phyloP scores from a whole-genome alignment of 805 yeast genomes.

The Candida coquimbonensis region DNA sequence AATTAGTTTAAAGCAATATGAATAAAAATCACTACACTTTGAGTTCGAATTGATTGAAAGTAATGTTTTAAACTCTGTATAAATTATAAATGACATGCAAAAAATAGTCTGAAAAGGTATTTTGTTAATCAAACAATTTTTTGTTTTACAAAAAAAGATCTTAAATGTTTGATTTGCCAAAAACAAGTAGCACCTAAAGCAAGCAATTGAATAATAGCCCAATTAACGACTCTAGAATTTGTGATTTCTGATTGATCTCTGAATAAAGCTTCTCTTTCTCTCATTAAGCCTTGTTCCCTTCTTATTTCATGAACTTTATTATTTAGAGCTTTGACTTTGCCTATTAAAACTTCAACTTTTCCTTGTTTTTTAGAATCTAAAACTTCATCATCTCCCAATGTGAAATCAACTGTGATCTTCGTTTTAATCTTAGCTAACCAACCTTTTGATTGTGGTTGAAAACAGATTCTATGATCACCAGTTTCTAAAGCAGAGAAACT shows the following conservation, averaged over 20 bases:
- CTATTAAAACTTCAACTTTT: conserved; percentile 44
- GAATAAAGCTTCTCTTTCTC: conserved; percentile 66
- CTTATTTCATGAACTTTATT: conserved; percentile 51
- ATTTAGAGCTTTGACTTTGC: conserved; percentile 49
- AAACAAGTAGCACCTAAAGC: conserved; percentile 64
- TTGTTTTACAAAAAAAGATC: conserved; percentile 79
- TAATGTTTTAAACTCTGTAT: too few relatives aligned
- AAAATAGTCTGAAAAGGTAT: too few relatives aligned
- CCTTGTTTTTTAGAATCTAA: conserved; percentile 57
- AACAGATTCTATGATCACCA: conserved; percentile 85
- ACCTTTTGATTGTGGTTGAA: conserved; percentile 44
- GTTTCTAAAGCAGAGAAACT: conserved; percentile 75
- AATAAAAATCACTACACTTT: too few relatives aligned
- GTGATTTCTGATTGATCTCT: conserved; percentile 73
- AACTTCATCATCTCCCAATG: conserved; percentile 55
- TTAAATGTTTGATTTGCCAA: conserved; percentile 72
- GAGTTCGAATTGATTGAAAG: too few relatives aligned
- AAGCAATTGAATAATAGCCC: conserved; percentile 67
- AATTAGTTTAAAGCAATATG: too few relatives aligned
- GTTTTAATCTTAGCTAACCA: conserved; percentile 37
- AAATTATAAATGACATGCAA: too few relatives aligned
- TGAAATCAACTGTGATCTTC: conserved; percentile 69
- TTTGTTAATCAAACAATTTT: conserved; percentile 30
- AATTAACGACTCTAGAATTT: conserved; percentile 61
- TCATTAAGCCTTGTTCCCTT: conserved; percentile 57